Evolutionary conservation across 306 rosid genomes (phyloP).

Genomic region (Pueraria montana): DNA sequence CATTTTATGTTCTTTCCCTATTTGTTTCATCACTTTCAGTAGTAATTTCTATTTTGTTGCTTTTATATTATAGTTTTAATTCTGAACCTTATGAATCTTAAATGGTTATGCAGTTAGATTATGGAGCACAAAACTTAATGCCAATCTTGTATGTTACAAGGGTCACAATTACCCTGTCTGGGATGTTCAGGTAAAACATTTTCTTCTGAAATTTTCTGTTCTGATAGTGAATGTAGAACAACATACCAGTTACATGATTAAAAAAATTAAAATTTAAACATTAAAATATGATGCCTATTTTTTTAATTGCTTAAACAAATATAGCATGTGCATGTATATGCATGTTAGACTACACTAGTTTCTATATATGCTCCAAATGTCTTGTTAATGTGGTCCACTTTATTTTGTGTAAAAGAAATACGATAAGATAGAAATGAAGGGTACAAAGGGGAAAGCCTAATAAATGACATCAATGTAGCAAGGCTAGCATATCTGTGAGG

Average conservation of each 20-base stretch:
- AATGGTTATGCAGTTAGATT: slow-evolving; percentile 77
- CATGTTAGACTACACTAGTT: neutral
- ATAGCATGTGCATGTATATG: neutral
- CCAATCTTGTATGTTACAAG: slow-evolving; percentile 97
- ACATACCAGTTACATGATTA: neutral
- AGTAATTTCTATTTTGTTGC: neutral
- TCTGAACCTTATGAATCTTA: slow-evolving; percentile 29
- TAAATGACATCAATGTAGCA: neutral
- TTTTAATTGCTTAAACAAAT: slow-evolving; percentile 13
- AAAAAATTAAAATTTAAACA: too few species aligned
- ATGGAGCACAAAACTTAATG: slow-evolving; percentile 90
- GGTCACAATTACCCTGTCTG: slow-evolving; percentile 99
- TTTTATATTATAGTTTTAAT: slow-evolving; percentile 30
- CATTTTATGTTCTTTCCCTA: slow-evolving; percentile 22
- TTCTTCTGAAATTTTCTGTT: slow-evolving; percentile 39
- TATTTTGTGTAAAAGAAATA: neutral
- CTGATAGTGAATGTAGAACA: slow-evolving; percentile 32
- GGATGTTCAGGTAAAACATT: slow-evolving; percentile 90
- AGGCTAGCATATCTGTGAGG: neutral
- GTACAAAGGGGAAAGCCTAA: neutral
- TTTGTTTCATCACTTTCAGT: slow-evolving; percentile 37
- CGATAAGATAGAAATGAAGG: neutral
- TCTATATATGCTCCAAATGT: slow-evolving; percentile 13
- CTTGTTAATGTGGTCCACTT: neutral
- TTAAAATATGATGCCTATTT: neutral